Evolutionary conservation across 805 yeast species (phyloP), one percentile per base, ranked within the genome.

Genomic region (Candida nanaspora): DNA sequence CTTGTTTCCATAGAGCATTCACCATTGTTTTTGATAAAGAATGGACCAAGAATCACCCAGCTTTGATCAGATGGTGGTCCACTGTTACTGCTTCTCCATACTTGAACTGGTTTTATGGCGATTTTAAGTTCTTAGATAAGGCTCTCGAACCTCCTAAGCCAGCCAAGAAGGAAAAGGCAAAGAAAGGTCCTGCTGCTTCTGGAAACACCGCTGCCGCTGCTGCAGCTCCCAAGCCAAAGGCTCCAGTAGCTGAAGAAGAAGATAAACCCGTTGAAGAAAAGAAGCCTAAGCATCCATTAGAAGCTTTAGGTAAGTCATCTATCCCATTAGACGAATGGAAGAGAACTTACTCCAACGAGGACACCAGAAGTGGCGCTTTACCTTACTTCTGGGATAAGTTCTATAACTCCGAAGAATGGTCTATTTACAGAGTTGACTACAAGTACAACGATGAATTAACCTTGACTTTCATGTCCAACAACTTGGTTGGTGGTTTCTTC

Each of bases 381-480:
- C 98, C 98, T 65, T 93, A 91, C 89, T 93, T 91, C 89, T 93
- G 96, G 96, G 61, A 70, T 51, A 84, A 83, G 65, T 81, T 84
- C 73, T 91, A 74, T 76, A 82, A 91, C 72, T 80, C 93, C 51
- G 74, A 79, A 50, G 98, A 91, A 70, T 91, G 89, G 87, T 89
- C 98, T 42, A 66, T 91, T 57, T 91, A 87, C 87, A 86, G 76
- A 76, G 95, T 89, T 58, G 94, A 80, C 64, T 91, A 84, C 89
- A 88, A 86, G 78, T 91, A 93, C 78, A 89, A 93, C 70, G 98
- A 91, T 57, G 98, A 91, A 76, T 80, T 91, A 68, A 91, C 97
- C 54, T 72, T 85, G 69, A 85, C 37, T 52, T 91, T 91, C 77
- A 93, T 93, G 98, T 86, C 98, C 57, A 88, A 88, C 83, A 91